Evolutionary conservation across 2,329 filamentous ascomycete species (phyloP).

Genomic region (Ascochyta rabiei): DNA sequence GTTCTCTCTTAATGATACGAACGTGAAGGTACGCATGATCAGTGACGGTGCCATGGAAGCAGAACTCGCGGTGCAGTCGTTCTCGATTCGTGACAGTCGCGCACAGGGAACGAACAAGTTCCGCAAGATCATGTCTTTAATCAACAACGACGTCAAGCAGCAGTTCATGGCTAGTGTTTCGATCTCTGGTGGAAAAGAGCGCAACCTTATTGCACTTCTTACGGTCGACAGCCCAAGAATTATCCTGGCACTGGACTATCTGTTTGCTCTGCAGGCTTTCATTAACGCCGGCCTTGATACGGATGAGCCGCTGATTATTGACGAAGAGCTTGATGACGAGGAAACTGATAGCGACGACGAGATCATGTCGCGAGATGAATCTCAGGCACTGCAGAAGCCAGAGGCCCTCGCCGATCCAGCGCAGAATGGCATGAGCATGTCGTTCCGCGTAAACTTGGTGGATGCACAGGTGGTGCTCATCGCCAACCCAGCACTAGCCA

Average conservation of each 20-base stretch:
- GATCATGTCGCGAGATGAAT: conserved; percentile 43
- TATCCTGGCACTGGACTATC: conserved; percentile 94
- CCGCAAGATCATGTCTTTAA: conserved; percentile 95
- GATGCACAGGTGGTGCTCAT: conserved; percentile 97
- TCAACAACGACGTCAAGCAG: conserved; percentile 88
- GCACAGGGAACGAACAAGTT: conserved; percentile 91
- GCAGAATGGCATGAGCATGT: conserved; percentile 68
- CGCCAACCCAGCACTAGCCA: conserved; percentile 86
- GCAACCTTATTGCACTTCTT: conserved; percentile 84
- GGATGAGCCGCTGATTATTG: conserved; percentile 63
- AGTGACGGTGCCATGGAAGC: conserved; percentile 91
- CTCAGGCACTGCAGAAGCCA: conserved; percentile 26
- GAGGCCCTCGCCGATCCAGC: conserved; percentile 37
- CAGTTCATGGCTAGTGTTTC: conserved; percentile 98
- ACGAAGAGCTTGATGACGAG: conserved; percentile 63
- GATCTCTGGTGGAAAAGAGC: conserved; percentile 83
- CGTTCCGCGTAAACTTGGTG: conserved; percentile 91
- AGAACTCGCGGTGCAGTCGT: conserved; percentile 90
- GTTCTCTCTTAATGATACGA: conserved; percentile 92
- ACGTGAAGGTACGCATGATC: conserved; percentile 89
- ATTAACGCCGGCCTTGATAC: conserved; percentile 69
- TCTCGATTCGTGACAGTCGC: conserved; percentile 94
- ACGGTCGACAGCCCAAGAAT: conserved; percentile 93
- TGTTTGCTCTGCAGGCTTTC: conserved; percentile 88
- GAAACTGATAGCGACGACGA: conserved; percentile 48